Evolutionary conservation across 768 basidiomycete genomes (phyloP).

Genomic region (Auriscalpium vulgare): DNA sequence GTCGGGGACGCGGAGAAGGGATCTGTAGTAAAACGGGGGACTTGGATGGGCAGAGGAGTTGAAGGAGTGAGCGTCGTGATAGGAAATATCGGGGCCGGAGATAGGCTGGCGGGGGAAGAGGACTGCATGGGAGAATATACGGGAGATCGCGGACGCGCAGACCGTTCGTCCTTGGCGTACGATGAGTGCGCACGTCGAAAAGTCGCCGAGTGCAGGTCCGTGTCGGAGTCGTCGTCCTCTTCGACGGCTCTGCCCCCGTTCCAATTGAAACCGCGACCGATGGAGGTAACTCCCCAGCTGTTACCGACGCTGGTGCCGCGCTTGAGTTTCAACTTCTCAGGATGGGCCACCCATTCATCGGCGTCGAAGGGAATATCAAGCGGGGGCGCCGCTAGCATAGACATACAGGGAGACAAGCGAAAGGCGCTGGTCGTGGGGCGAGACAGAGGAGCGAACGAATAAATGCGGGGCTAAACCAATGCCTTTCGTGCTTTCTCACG

Average conservation of each 20-base stretch:
- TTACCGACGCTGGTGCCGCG: slow-evolving; percentile 60
- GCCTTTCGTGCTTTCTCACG: too few species aligned
- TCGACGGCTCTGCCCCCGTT: slow-evolving; percentile 26
- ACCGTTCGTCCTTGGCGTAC: not conserved
- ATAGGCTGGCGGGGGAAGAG: slow-evolving; percentile 12
- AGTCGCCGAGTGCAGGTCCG: slow-evolving; percentile 1
- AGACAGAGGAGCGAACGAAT: too few species aligned
- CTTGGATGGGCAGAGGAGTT: slow-evolving; percentile 4
- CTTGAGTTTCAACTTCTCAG: slow-evolving; percentile 38
- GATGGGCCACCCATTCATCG: slow-evolving; percentile 53
- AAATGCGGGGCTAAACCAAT: too few species aligned
- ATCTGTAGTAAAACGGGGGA: slow-evolving; percentile 18
- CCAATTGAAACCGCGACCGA: slow-evolving; percentile 81
- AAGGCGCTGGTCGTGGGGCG: too few species aligned
- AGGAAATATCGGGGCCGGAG: slow-evolving; percentile 18
- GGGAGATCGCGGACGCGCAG: slow-evolving; percentile 10
- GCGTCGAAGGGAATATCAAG: slow-evolving; percentile 61
- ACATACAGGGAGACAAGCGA: not conserved
- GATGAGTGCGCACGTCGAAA: too few species aligned
- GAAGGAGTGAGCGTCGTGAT: slow-evolving; percentile 9
- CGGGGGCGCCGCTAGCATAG: slow-evolving; percentile 52
- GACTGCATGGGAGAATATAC: slow-evolving; percentile 4
- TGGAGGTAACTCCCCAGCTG: slow-evolving; percentile 81
- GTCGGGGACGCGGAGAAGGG: slow-evolving; percentile 23
- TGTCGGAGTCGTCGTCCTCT: slow-evolving; percentile 8